Conservation (phyloP, 352 stramenopile genomes). For the Phytophthora boehmeriae region DNA sequence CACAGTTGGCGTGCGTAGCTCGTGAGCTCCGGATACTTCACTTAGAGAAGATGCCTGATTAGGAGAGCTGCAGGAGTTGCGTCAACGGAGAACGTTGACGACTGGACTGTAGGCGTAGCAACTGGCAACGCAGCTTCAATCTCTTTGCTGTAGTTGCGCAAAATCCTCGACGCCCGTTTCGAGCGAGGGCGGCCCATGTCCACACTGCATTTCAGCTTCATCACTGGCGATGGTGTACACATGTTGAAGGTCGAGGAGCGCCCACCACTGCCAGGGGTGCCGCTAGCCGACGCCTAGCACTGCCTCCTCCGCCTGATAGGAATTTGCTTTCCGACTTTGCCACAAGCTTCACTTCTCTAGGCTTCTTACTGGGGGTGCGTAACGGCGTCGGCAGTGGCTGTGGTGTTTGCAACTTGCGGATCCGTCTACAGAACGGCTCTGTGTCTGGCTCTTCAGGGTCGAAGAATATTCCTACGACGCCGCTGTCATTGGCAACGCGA, state of each 20-base stretch:
- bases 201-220: constrained; percentile 79
- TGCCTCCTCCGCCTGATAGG: constrained; percentile 16
- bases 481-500: constrained; percentile 72
- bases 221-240: constrained; percentile 81
- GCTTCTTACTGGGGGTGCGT: constrained; percentile 33
- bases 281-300: constrained; percentile 28
- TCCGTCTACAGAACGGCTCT: constrained; percentile 47
- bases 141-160: constrained; percentile 52
- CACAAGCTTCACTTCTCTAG: constrained; percentile 35
- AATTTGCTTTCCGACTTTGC: constrained; percentile 44
- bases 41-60: constrained; percentile 19
- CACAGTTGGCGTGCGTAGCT: constrained; percentile 26
- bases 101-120: constrained; percentile 11
- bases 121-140: constrained; percentile 63
- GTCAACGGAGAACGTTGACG: constrained; percentile 13
- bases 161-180: constrained; percentile 56
- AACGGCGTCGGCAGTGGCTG: constrained; percentile 12
- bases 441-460: constrained; percentile 53
- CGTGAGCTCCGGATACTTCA: constrained; percentile 16
- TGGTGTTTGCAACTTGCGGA: constrained; percentile 29
- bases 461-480: constrained; percentile 75
- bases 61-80: constrained; percentile 10
- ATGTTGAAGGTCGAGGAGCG: constrained; percentile 58
- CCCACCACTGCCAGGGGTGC: constrained; percentile 17
- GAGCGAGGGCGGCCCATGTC: constrained; percentile 76